Conservation (phyloP, 2,329 filamentous ascomycete genomes). For the Botrytis deweyae region DNA sequence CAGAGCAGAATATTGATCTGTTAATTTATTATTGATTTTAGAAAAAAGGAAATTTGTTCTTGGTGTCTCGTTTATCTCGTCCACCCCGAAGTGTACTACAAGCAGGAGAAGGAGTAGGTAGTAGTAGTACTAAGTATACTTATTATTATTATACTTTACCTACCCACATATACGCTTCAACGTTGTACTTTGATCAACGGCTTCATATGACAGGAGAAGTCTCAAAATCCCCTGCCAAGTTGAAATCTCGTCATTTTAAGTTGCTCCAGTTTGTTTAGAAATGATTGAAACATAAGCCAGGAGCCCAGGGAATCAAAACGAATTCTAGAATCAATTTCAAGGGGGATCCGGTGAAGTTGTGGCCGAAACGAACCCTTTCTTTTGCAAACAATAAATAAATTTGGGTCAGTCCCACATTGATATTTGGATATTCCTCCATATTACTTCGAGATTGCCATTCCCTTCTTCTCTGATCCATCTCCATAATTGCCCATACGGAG, state of each 20-base stretch:
- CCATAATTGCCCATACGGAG: neutral
- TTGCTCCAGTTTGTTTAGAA: neutral
- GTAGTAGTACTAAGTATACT: too few relatives aligned
- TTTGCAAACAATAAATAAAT: neutral
- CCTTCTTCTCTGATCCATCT: neutral
- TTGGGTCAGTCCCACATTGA: neutral
- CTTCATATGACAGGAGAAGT: neutral
- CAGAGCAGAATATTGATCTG: neutral
- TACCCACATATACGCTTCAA: neutral
- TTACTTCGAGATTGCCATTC: neutral
- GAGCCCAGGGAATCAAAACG: neutral
- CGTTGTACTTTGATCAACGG: neutral
- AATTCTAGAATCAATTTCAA: neutral
- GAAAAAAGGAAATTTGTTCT: neutral
- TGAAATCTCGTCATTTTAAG: conserved; percentile 7
- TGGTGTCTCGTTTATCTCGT: neutral
- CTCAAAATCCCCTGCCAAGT: neutral
- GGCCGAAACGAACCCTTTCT: neutral
- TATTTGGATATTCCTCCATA: neutral
- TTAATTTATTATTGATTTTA: neutral
- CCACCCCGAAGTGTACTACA: neutral
- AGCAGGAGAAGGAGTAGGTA: too few relatives aligned
- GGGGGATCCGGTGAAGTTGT: neutral
- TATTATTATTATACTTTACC: neutral
- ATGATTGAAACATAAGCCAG: conserved; percentile 1